Conservation (phyloP, 768 basidiomycete genomes). For the Leccinum truebloodii region DNA sequence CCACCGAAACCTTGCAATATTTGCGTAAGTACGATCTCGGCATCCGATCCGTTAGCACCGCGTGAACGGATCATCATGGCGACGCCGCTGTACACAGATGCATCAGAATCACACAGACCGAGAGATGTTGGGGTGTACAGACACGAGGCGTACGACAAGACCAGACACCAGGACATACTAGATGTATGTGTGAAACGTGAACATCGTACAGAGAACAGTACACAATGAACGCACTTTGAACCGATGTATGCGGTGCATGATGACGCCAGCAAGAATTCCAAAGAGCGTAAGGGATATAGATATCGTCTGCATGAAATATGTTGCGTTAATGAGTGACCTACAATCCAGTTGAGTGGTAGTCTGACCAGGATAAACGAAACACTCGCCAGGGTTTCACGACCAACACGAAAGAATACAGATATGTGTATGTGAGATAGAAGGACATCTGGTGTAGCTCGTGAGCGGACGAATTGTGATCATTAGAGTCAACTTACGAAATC, state of each 20-base stretch:
- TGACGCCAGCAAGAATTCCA: constrained; percentile 58
- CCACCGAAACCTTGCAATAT: constrained; percentile 76
- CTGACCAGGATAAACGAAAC: neutral
- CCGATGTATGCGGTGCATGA: constrained; percentile 53
- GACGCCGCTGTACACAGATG: constrained; percentile 45
- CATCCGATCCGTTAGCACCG: constrained; percentile 55
- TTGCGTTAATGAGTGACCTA: constrained; percentile 57
- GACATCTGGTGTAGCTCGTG: constrained; percentile 43
- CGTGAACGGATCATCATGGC: constrained; percentile 72
- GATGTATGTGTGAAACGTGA: neutral
- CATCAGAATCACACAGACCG: neutral
- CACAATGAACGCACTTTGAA: constrained; percentile 46
- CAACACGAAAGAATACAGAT: constrained; percentile 69
- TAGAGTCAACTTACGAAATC: constrained; percentile 47
- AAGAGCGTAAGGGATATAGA: constrained; percentile 62
- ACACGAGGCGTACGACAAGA: constrained; percentile 57
- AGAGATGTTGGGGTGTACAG: constrained; percentile 12
- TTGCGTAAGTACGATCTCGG: constrained; percentile 64
- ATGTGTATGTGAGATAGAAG: constrained; percentile 70
- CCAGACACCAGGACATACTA: constrained; percentile 55
- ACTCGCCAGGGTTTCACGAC: constrained; percentile 51
- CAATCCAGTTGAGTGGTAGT: constrained; percentile 8
- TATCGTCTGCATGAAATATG: constrained; percentile 65
- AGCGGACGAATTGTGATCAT: constrained; percentile 3
- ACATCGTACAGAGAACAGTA: neutral